Percentiles rank a stretch among this genome's conserved stretches.
phyloP scores from a whole-genome alignment of 768 basidiomycete genomes.

The Galerina sulciceps region DNA sequence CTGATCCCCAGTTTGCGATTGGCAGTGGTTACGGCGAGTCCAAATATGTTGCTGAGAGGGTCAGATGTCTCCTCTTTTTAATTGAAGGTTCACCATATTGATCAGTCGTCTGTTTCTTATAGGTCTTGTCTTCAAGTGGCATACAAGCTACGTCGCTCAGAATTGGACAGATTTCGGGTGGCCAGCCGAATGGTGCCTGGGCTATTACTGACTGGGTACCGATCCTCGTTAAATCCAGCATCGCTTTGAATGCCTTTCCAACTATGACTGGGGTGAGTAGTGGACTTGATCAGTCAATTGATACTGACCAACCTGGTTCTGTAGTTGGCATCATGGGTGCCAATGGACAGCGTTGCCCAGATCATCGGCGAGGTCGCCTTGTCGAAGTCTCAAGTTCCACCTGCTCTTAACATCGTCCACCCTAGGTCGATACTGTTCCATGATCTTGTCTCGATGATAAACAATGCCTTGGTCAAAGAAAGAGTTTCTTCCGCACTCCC shows the following conservation, averaged over 20 bases:
- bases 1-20: conserved; percentile 25
- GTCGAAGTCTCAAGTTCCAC: conserved; percentile 11
- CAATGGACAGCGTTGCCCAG: conserved; percentile 26
- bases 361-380: conserved; percentile 11
- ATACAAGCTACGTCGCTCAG: conserved; percentile 33
- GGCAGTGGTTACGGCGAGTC: conserved; percentile 37
- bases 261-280: conserved; percentile 26
- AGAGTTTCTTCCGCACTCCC: no score
- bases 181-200: conserved; percentile 39
- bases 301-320: neutral
- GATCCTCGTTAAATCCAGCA: conserved; percentile 39
- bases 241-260: conserved; percentile 32
- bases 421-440: conserved; percentile 35
- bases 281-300: neutral
- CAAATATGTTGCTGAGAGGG: conserved; percentile 39
- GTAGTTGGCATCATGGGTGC: conserved; percentile 38
- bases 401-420: conserved; percentile 37
- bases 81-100: neutral
- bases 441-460: conserved; percentile 22
- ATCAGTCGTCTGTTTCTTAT: neutral
- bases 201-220: conserved; percentile 42
- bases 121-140: conserved; percentile 36
- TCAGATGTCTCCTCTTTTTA: conserved; percentile 21
- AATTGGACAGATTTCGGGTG: conserved; percentile 44
- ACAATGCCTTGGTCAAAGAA: conserved; percentile 12